Percentiles rank a stretch among this genome's conserved stretches.
These are phyloP conservation scores for Claviceps pusilla DNA, from an alignment of 2,329 filamentous ascomycete genomes.

Conservation along the genomic window DNA sequence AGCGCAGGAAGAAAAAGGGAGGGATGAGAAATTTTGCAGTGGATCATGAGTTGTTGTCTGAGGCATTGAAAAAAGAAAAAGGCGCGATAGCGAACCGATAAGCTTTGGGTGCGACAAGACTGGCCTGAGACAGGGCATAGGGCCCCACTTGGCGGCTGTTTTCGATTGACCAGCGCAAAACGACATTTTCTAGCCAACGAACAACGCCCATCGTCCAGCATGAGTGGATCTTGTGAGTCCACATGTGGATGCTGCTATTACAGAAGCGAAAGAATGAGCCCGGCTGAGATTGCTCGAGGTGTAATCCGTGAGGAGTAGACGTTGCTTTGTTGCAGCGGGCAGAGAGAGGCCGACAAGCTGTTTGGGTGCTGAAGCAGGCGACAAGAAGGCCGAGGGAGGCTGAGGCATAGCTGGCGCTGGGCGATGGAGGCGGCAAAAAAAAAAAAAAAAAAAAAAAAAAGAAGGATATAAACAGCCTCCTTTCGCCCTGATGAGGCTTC, in stretches of 20 bases:
- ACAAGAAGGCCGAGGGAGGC: background rate
- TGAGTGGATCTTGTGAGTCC: background rate
- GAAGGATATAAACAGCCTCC: background rate
- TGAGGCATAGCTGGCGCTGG: no score
- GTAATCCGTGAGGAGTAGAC: background rate
- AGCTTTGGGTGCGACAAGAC: conserved; percentile 7
- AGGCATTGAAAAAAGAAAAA: conserved; percentile 8
- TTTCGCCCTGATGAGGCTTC: no score
- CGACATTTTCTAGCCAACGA: background rate
- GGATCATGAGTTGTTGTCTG: conserved; percentile 9
- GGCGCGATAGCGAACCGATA: conserved; percentile 6
- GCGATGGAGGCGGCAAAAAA: background rate
- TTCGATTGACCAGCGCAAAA: conserved; percentile 3
- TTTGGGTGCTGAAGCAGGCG: background rate
- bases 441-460: no score
- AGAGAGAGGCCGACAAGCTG: background rate
- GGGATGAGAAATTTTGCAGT: conserved; percentile 4
- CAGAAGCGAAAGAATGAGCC: no score
- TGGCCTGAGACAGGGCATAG: conserved; percentile 1
- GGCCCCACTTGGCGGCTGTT: conserved; percentile 6
- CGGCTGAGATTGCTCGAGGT: background rate
- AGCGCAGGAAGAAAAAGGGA: background rate
- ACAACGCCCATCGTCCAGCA: background rate
- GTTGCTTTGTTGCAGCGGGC: no score
- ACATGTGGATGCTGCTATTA: background rate